Percentiles rank a stretch among this genome's conserved stretches.
Conservation (phyloP, 1,284 basidiomycete genomes). For the Leccinum brunneo-olivaceum region DNA sequence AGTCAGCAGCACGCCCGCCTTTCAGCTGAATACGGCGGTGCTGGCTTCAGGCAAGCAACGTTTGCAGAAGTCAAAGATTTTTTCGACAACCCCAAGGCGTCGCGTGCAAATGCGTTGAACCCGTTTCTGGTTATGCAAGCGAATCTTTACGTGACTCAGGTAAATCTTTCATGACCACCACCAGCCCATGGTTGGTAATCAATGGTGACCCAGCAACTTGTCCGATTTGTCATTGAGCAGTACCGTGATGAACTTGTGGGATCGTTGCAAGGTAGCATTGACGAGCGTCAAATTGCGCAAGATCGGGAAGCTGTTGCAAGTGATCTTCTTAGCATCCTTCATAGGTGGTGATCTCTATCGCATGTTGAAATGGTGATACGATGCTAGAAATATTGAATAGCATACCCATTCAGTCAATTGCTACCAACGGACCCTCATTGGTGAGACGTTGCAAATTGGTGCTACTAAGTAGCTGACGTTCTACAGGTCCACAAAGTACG, state of each 20-base stretch:
- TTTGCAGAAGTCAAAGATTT: constrained; percentile 83
- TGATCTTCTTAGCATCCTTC: constrained; percentile 75
- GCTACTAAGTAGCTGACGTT: constrained; percentile 1
- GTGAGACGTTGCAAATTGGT: constrained; percentile 33
- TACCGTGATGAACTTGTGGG: constrained; percentile 77
- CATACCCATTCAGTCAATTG: constrained; percentile 86
- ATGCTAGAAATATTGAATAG: constrained; percentile 33
- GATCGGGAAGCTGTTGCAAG: constrained; percentile 72
- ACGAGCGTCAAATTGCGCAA: constrained; percentile 60
- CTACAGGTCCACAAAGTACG: constrained; percentile 77
- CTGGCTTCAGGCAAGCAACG: constrained; percentile 70
- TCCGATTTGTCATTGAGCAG: constrained; percentile 83
- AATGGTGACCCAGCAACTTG: constrained; percentile 65
- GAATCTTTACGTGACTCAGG: constrained; percentile 84
- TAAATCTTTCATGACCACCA: constrained; percentile 25
- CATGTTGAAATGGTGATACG: not conserved
- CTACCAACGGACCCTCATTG: constrained; percentile 78
- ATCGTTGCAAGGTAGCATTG: constrained; percentile 56
- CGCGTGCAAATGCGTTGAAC: constrained; percentile 74
- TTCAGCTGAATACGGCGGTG: constrained; percentile 57
- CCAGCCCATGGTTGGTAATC: not conserved
- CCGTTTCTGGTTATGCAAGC: constrained; percentile 85
- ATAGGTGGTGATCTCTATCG: constrained; percentile 46
- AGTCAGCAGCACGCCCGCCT: constrained; percentile 41
- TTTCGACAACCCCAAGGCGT: constrained; percentile 83